Evolutionary conservation across 768 basidiomycete species (phyloP), one percentile per base, ranked within the genome.

Genomic region (Rhizopogon vesiculosus): DNA sequence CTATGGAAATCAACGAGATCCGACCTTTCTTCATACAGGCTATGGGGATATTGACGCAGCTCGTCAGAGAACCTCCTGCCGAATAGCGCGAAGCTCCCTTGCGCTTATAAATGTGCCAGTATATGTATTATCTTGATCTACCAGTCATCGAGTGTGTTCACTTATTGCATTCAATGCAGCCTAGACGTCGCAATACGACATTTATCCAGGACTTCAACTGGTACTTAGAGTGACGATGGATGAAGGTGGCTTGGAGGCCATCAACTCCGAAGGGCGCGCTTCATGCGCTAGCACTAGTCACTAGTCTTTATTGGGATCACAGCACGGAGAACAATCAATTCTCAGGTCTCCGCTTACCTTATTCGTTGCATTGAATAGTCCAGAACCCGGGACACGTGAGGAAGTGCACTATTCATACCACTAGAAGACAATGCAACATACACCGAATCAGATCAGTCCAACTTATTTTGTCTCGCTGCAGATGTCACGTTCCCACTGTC

Each of bases 1-100:
- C 91, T 1, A 87, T 95, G 86, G 93, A 97, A 69, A 90, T 97
- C 72, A 93, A 93, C 73, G 94, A 96, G 67, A 89, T 96, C 61
- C 80, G 92, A 39, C 91, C 93, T 2, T 91, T 91, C 75, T 94
- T 95, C 64, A 76, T 88, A 35, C 85, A 84, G 59, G 82, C 91
- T 1, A 93, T 94, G 91, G 77, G 80, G 55, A 70, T 89, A 43
- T 72, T 92, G 43, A 83, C 78, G 0, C 83, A 87, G 57, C 75
- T 92, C 9, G 70, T 63, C 13, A 59, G 68, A 44, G 63, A 63
- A n/a, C 50, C 58, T 9, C 16, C 43, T 33, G 56, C 56, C 19
- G 56, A 45, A 42, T 52, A 52, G 25, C 35, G 8, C 13, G 5
- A 19, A 31, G 5, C 6, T 46, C 31, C 10, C 31, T 48, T 35